These are phyloP conservation scores for Butyriboletus appendiculatus DNA, from an alignment of 1,284 basidiomycete species.

Conservation along the genomic window DNA sequence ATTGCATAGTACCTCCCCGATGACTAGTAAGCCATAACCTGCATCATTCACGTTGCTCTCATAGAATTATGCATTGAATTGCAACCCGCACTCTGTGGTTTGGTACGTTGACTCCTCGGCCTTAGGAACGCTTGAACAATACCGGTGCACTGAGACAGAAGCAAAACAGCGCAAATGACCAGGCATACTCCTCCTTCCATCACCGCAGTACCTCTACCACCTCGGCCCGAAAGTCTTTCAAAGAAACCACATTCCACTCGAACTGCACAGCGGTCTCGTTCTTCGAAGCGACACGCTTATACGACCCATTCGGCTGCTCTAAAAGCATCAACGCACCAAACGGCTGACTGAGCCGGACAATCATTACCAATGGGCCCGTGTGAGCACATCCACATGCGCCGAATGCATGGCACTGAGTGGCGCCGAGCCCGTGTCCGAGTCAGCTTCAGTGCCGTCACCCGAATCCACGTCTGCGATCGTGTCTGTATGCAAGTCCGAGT, in stretches of 20 bases:
- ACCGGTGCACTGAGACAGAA: too few relatives aligned
- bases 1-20: too few relatives aligned
- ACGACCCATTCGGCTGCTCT: background rate
- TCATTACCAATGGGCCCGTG: too few relatives aligned
- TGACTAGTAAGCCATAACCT: too few relatives aligned
- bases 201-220: constrained; percentile 2
- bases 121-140: too few relatives aligned
- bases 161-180: too few relatives aligned
- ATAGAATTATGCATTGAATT: too few relatives aligned
- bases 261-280: background rate
- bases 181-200: too few relatives aligned
- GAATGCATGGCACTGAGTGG: background rate
- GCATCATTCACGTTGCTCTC: too few relatives aligned
- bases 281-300: background rate
- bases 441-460: background rate
- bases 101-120: too few relatives aligned
- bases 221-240: background rate
- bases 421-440: background rate
- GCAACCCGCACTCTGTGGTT: too few relatives aligned
- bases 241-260: background rate
- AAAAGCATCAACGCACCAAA: background rate
- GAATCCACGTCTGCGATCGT: background rate
- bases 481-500: background rate
- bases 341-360: background rate
- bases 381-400: too few relatives aligned